Conservation (phyloP, 1,284 basidiomycete species). For the Puccinia sorghi region DNA sequence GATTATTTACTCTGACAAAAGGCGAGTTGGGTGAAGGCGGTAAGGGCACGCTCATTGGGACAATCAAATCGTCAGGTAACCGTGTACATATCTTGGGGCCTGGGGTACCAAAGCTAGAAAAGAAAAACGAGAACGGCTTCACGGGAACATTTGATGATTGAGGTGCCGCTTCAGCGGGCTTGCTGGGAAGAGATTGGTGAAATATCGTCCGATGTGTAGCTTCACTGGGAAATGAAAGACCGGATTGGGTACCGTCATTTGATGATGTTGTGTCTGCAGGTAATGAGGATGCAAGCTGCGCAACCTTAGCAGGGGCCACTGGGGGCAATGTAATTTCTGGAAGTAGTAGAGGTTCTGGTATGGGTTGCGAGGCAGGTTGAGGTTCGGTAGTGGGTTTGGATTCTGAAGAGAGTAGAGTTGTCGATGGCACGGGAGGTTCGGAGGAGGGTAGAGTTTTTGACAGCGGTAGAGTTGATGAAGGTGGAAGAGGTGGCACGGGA, state of each 20-base stretch:
- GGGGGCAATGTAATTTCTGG: neutral
- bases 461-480: neutral
- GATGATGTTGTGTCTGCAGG: conserved; percentile 6
- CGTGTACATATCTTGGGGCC: conserved; percentile 33
- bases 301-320: too few species aligned
- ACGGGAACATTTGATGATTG: conserved; percentile 7
- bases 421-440: neutral
- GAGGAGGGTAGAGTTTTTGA: neutral
- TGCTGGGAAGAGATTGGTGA: conserved; percentile 6
- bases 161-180: neutral
- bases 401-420: neutral
- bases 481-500: neutral
- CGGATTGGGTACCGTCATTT: neutral
- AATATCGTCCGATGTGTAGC: neutral
- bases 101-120: conserved; percentile 14
- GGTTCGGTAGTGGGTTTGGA: neutral
- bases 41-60: conserved; percentile 43
- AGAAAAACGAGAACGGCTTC: conserved; percentile 2
- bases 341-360: conserved; percentile 1
- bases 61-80: conserved; percentile 40
- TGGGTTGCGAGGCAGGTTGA: neutral
- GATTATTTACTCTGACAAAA: neutral
- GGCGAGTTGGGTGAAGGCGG: conserved; percentile 44
- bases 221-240: neutral
- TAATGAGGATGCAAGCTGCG: neutral